A percentile compares a stretch with the other conserved stretches of the same genome.
Conservation (phyloP, 768 basidiomycete genomes). For the Calocera viscosa region DNA sequence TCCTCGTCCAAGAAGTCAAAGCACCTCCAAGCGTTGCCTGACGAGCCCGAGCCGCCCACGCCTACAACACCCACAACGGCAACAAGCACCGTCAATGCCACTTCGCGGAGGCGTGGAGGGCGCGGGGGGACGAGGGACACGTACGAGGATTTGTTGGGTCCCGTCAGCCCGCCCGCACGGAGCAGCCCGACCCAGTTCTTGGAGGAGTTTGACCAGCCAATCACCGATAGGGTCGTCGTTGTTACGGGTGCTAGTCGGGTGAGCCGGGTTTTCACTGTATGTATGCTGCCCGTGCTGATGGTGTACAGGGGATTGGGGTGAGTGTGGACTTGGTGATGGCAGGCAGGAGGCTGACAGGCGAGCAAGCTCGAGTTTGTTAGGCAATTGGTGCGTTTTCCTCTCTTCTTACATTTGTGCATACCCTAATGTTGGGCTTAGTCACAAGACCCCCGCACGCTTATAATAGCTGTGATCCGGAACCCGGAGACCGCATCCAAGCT, state of each 20-base stretch:
- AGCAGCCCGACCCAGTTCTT: not conserved
- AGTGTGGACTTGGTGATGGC: not conserved
- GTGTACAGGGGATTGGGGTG: not conserved
- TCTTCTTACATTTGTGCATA: not conserved
- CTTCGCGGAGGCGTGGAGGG: not conserved
- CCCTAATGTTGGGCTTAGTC: not conserved
- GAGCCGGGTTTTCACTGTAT: not conserved
- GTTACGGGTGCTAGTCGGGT: slow-evolving; percentile 3
- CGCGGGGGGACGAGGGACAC: not conserved
- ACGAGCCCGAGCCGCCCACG: not conserved
- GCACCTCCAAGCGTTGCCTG: not conserved
- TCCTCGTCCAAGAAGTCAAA: not conserved
- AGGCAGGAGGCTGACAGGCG: not conserved
- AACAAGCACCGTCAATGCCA: not conserved
- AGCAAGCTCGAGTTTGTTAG: slow-evolving; percentile 21
- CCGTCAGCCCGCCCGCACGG: not conserved
- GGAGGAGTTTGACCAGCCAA: slow-evolving; percentile 3
- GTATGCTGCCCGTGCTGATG: not conserved
- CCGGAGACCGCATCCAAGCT: slow-evolving; percentile 18
- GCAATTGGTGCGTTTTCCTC: slow-evolving; percentile 16
- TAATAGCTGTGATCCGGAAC: slow-evolving; percentile 26
- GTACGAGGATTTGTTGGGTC: slow-evolving; percentile 1
- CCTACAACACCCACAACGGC: not conserved
- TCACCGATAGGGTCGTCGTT: not conserved
- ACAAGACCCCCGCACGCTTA: slow-evolving; percentile 13